phyloP scores from a whole-genome alignment of 2,329 filamentous ascomycete genomes.

The Raffaelea arxii region DNA sequence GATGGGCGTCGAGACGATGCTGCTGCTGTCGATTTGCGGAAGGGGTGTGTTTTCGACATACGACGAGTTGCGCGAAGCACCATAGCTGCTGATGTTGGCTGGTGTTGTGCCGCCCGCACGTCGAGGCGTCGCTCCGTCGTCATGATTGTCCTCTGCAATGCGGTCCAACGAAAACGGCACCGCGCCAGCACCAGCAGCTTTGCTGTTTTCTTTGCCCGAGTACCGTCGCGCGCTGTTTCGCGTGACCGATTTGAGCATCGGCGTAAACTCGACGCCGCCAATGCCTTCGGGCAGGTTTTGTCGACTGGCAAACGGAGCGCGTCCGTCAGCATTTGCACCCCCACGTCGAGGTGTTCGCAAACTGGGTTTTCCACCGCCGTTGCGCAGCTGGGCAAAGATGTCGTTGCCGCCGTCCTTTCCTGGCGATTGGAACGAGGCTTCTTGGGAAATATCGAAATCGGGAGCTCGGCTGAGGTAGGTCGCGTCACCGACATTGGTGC shows the following conservation, averaged over 20 bases:
- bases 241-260: constrained; percentile 74
- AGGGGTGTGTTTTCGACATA: constrained; percentile 62
- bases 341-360: constrained; percentile 68
- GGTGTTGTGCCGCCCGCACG: constrained; percentile 19
- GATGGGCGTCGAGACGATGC: constrained; percentile 73
- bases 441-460: constrained; percentile 77
- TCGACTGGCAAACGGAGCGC: constrained; percentile 60
- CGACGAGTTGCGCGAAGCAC: constrained; percentile 54
- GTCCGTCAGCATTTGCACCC: constrained; percentile 20
- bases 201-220: constrained; percentile 50
- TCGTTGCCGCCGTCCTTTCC: constrained; percentile 71
- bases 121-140: constrained; percentile 37
- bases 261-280: constrained; percentile 78
- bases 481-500: constrained; percentile 74
- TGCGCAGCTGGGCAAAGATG: constrained; percentile 64
- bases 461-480: constrained; percentile 64
- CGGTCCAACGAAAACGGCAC: constrained; percentile 62
- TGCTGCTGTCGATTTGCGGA: constrained; percentile 69
- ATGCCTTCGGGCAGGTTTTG: constrained; percentile 59
- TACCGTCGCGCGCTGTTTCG: constrained; percentile 58
- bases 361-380: constrained; percentile 49
- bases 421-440: constrained; percentile 78
- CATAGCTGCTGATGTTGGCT: constrained; percentile 66
- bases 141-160: constrained; percentile 61
- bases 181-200: constrained; percentile 27